phyloP scores from a whole-genome alignment of 2,329 filamentous ascomycete species.

The Fusarium nelsonii region DNA sequence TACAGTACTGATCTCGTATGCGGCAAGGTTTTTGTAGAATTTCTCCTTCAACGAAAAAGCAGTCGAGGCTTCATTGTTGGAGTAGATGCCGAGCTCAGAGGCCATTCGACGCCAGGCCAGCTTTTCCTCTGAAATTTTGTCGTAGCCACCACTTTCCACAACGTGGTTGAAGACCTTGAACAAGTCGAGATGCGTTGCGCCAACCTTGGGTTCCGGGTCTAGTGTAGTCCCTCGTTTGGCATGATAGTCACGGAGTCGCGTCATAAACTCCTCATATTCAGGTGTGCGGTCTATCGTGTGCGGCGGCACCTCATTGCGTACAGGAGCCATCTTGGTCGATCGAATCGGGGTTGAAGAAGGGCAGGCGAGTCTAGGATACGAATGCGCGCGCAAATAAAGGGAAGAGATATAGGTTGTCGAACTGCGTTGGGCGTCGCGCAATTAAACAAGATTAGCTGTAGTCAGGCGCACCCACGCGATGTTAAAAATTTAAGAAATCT shows the following conservation, averaged over 20 bases:
- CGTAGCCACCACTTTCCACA: slow-evolving; percentile 83
- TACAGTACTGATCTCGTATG: slow-evolving; percentile 84
- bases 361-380: slow-evolving; percentile 14
- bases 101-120: slow-evolving; percentile 87
- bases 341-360: background rate
- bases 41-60: slow-evolving; percentile 88
- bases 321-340: slow-evolving; percentile 50
- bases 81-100: slow-evolving; percentile 79
- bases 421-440: slow-evolving; percentile 19
- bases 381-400: slow-evolving; percentile 18
- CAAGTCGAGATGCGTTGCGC: slow-evolving; percentile 80
- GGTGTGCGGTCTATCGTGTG: slow-evolving; percentile 69
- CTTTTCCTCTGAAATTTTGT: slow-evolving; percentile 85
- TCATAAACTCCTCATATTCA: slow-evolving; percentile 85
- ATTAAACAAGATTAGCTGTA: slow-evolving; percentile 6
- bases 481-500: background rate
- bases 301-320: slow-evolving; percentile 54
- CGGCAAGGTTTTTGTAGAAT: slow-evolving; percentile 90
- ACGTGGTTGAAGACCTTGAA: slow-evolving; percentile 83
- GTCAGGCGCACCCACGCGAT: slow-evolving; percentile 17
- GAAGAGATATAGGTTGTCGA: slow-evolving; percentile 1
- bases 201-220: slow-evolving; percentile 85
- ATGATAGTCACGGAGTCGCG: slow-evolving; percentile 79
- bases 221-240: slow-evolving; percentile 82
- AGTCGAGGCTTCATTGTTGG: slow-evolving; percentile 81